A percentile compares a stretch with the other conserved stretches of the same genome.
phyloP scores from a whole-genome alignment of 139 green algal genomes.

The Chlamydomonas applanata region DNA sequence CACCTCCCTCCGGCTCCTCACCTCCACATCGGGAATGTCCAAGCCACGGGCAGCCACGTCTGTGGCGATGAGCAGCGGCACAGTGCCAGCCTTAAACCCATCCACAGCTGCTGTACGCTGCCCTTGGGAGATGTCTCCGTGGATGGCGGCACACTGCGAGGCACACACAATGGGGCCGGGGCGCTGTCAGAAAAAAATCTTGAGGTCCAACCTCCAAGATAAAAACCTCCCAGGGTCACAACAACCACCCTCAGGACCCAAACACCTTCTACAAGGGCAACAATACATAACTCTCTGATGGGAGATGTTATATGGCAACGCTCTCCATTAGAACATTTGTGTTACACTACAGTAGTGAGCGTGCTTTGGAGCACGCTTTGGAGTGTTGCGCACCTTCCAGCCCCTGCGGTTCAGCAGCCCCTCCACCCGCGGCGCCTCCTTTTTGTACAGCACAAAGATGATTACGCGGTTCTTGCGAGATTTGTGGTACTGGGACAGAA shows the following conservation, averaged over 20 bases:
- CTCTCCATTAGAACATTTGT: too few species aligned
- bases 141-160: slow-evolving; percentile 65
- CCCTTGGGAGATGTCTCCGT: slow-evolving; percentile 88
- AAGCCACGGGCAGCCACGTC: slow-evolving; percentile 90
- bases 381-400: slow-evolving; percentile 55
- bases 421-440: slow-evolving; percentile 88
- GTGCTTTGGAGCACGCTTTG: background rate
- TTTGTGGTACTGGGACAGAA: slow-evolving; percentile 82
- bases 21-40: slow-evolving; percentile 83
- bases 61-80: slow-evolving; percentile 77
- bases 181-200: too few species aligned
- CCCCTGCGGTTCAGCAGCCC: slow-evolving; percentile 64
- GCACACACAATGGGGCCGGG: too few species aligned
- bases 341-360: background rate
- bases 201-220: too few species aligned
- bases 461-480: slow-evolving; percentile 82
- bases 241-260: too few species aligned
- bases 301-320: too few species aligned
- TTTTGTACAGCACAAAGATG: slow-evolving; percentile 99
- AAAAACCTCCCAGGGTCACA: too few species aligned
- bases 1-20: too few species aligned
- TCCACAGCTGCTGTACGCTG: slow-evolving; percentile 76
- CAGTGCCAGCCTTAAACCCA: slow-evolving; percentile 73
- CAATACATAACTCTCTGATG: too few species aligned
- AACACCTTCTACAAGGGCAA: too few species aligned